These are phyloP conservation scores for Monosiga brevicollis DNA, from an alignment of 78 protist species.

Conservation along the genomic window DNA sequence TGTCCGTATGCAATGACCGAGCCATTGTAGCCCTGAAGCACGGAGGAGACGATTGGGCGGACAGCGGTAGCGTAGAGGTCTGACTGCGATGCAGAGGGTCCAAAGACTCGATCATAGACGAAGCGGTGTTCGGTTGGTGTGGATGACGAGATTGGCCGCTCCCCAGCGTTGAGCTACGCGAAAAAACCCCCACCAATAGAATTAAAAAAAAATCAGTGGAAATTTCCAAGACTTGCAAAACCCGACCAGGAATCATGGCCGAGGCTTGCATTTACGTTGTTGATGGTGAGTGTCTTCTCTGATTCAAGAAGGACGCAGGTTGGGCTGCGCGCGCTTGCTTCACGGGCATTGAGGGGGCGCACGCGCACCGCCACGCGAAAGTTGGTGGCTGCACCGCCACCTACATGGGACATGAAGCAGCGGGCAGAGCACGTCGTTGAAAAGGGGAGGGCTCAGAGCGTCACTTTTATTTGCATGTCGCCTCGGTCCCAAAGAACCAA, in stretches of 20 bases:
- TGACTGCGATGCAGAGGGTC: neutral
- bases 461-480: too few species aligned
- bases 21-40: slow-evolving; percentile 29
- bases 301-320: too few species aligned
- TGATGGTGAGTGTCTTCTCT: neutral
- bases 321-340: neutral
- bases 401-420: too few species aligned
- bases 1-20: slow-evolving; percentile 59
- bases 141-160: neutral
- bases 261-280: neutral
- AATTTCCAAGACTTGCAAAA: too few species aligned
- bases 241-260: too few species aligned
- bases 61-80: neutral
- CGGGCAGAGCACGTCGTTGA: too few species aligned
- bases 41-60: neutral
- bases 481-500: too few species aligned
- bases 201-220: too few species aligned
- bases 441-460: too few species aligned
- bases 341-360: neutral
- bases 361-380: neutral
- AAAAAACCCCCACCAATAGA: too few species aligned
- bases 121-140: neutral
- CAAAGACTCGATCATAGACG: neutral
- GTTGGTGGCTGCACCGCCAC: too few species aligned
- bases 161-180: neutral